A percentile compares a stretch with the other conserved stretches of the same genome.
phyloP scores from a whole-genome alignment of 495 filamentous ascomycete genomes.

The Penicillium chermesinum region DNA sequence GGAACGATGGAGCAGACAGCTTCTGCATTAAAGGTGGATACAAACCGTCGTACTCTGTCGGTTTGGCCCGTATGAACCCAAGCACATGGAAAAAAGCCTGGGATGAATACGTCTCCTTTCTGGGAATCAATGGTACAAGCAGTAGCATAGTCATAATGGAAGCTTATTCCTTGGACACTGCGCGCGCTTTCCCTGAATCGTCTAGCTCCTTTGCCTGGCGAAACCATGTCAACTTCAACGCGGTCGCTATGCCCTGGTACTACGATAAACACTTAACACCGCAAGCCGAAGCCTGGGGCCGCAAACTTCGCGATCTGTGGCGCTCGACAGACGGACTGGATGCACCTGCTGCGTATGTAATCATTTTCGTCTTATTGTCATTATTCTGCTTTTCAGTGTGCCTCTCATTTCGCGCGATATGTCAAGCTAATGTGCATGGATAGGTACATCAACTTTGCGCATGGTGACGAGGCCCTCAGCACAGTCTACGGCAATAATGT shows the following conservation, averaged over 20 bases:
- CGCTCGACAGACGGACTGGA: not conserved
- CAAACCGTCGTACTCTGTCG: not conserved
- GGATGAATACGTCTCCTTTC: not conserved
- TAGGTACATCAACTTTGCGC: constrained; percentile 4
- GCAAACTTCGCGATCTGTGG: not conserved
- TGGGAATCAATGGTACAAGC: not conserved
- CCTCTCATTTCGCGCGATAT: too few relatives aligned
- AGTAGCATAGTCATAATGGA: not conserved
- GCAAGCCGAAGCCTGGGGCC: not conserved
- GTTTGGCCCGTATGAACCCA: not conserved
- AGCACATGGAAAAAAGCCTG: not conserved
- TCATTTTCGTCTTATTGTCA: constrained; percentile 12
- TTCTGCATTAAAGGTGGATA: not conserved
- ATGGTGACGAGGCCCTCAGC: constrained; percentile 1
- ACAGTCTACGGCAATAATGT: constrained; percentile 6
- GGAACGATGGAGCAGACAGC: not conserved
- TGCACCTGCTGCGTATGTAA: not conserved
- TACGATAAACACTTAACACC: not conserved
- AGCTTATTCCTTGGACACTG: not conserved
- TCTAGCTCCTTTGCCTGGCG: not conserved
- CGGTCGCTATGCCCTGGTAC: not conserved
- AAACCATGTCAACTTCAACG: not conserved
- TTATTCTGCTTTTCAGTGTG: constrained; percentile 21
- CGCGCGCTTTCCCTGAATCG: too few relatives aligned
- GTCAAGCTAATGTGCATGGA: not conserved